These are phyloP conservation scores for Capsicum rhomboideum DNA, from an alignment of 257 asterid species.

Conservation along the genomic window DNA sequence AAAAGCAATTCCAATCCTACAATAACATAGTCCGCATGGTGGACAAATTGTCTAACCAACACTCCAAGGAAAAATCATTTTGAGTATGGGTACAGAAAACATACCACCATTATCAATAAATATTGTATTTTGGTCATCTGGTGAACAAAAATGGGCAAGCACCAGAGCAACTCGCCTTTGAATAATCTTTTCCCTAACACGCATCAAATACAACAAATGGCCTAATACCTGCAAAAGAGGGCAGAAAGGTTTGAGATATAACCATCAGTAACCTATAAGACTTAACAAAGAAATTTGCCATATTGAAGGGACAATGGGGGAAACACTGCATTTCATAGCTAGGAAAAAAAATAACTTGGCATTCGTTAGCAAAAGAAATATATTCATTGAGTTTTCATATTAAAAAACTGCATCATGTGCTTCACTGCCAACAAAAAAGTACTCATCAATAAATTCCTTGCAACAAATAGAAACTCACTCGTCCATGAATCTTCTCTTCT, in stretches of 20 bases:
- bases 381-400: background rate
- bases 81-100: background rate
- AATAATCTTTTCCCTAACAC: constrained; percentile 55
- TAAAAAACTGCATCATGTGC: background rate
- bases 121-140: constrained; percentile 75
- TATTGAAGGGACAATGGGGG: background rate
- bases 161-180: constrained; percentile 86
- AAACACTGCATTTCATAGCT: background rate
- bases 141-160: constrained; percentile 91
- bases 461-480: constrained; percentile 49
- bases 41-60: background rate
- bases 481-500: constrained; percentile 94
- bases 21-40: background rate
- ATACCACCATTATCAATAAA: constrained; percentile 77
- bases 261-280: background rate
- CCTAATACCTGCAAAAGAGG: constrained; percentile 57
- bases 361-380: background rate
- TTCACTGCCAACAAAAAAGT: background rate
- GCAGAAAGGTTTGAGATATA: background rate
- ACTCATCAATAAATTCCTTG: background rate
- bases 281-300: background rate
- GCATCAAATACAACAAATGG: constrained; percentile 86
- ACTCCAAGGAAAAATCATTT: background rate
- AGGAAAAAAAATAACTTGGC: background rate
- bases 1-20: constrained; percentile 73